A percentile compares a stretch with the other conserved stretches of the same genome.
Evolutionary conservation across 2,329 filamentous ascomycete species (phyloP).

Genomic region (Aspergillus spinulosporus): DNA sequence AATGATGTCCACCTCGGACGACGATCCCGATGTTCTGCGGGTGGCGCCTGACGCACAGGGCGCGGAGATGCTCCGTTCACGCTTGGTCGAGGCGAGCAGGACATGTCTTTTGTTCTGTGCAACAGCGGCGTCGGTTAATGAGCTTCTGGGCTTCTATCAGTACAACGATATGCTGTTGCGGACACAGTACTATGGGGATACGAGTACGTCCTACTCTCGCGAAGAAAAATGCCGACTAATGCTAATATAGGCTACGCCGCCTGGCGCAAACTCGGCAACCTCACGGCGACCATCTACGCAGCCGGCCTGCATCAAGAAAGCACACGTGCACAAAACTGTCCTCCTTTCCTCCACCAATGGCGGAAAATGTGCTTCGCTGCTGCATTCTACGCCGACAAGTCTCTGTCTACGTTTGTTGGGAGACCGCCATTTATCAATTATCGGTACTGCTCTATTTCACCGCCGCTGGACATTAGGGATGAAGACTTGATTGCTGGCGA

Average conservation of each 20-base stretch:
- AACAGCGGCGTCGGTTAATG: constrained; percentile 35
- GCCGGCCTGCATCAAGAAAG: constrained; percentile 50
- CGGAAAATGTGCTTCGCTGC: constrained; percentile 45
- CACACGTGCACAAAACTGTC: constrained; percentile 29
- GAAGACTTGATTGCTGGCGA: constrained; percentile 30
- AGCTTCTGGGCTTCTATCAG: constrained; percentile 38
- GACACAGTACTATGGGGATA: constrained; percentile 38
- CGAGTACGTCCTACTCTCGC: constrained; percentile 30
- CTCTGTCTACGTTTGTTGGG: constrained; percentile 52
- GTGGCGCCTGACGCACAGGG: constrained; percentile 22
- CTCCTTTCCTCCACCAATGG: constrained; percentile 45
- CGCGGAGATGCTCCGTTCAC: constrained; percentile 33
- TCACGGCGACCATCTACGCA: constrained; percentile 50
- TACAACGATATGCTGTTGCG: constrained; percentile 34
- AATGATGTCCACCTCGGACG: constrained; percentile 32
- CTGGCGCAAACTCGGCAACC: constrained; percentile 51
- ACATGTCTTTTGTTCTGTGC: constrained; percentile 36
- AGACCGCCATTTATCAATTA: constrained; percentile 50
- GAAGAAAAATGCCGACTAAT: not conserved
- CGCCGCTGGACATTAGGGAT: constrained; percentile 37
- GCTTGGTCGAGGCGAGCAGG: constrained; percentile 37
- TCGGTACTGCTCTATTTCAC: constrained; percentile 43
- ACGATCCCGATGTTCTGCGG: constrained; percentile 32
- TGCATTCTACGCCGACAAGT: constrained; percentile 51
- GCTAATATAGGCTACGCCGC: constrained; percentile 45